Conservation (phyloP, 441 rosid species). For the Adansonia madagascariensis region DNA sequence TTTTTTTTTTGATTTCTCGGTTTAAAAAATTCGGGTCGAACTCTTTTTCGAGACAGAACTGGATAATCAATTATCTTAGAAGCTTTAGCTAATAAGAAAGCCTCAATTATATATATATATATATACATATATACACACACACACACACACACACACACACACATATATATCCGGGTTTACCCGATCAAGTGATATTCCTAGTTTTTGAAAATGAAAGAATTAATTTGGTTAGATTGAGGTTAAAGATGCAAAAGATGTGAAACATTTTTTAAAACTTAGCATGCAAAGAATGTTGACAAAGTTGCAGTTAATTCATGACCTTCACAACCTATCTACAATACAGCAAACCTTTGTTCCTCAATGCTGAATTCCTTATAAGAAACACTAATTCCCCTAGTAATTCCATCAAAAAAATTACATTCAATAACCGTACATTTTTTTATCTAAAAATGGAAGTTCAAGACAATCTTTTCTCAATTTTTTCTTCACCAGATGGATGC, state of each 20-base stretch:
- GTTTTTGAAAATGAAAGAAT: not conserved
- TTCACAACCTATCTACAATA: slow-evolving; percentile 34
- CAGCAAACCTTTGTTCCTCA: slow-evolving; percentile 33
- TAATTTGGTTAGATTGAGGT: not conserved
- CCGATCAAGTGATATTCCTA: not conserved
- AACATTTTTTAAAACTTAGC: slow-evolving; percentile 24
- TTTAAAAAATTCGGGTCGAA: not conserved
- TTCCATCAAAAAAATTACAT: not conserved
- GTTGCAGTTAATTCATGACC: slow-evolving; percentile 40
- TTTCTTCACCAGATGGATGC: slow-evolving; percentile 34
- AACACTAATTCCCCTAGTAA: not conserved
- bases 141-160: no score
- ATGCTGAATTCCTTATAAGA: slow-evolving; percentile 32
- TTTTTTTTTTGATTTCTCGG: not conserved
- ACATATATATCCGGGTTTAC: not conserved
- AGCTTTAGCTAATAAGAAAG: no score
- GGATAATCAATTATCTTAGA: no score
- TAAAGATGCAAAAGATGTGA: slow-evolving; percentile 46
- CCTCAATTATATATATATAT: no score
- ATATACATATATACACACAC: no score
- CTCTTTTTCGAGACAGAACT: no score
- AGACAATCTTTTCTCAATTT: slow-evolving; percentile 18
- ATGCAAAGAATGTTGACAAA: slow-evolving; percentile 27
- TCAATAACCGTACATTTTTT: not conserved
- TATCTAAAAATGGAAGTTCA: slow-evolving; percentile 36